Evolutionary conservation across 179 eudicot genomes (phyloP), one percentile per base, ranked within the genome.

Genomic region (Camellia oleifera): DNA sequence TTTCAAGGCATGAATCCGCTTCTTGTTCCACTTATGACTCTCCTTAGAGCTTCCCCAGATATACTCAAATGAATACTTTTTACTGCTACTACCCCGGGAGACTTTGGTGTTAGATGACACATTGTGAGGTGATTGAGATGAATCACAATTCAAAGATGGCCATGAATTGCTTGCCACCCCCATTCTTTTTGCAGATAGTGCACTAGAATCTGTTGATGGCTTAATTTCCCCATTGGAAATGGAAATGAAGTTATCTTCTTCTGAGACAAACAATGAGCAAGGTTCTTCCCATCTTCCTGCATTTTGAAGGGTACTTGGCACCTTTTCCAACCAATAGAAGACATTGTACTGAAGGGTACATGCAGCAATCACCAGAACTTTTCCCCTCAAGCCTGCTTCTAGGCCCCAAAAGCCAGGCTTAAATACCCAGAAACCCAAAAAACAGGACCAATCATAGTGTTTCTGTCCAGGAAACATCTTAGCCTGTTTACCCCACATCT

Each of bases 271-370:
- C 75, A 97, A 81, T 54, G 97, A 93, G 79, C 99, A 97, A 77
- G 97, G 97, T 86, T 95, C 99, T 84, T 95, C 97, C 92, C 95
- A 95, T 74, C 77, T 88, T 69, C 89, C 92, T 15, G 68, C 81
- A 67, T 85, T 71, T 68, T 69, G 68, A 85, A 86, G 71, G 77
- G 83, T 66, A 78, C 73, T 82, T 56, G 97, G 94, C 85, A 92
- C 89, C 81, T 66, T 88, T 77, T 95, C 97, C 89, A 97, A 84
- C 99, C 99, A 97, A 79, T 77, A 94, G 80, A 92, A 97, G 77
- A 93, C 93, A 91, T 97, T 97, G 79, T 97, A 97, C 76, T 93
- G 97, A 79, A 97, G 98, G 17, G 90, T 91, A 80, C 99, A 97
- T 77, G 95, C 99, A 76, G 88, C 94, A 85, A 97, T 88, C 48